Evolutionary conservation across 768 basidiomycete species (phyloP).

Genomic region (Phaffia australis): DNA sequence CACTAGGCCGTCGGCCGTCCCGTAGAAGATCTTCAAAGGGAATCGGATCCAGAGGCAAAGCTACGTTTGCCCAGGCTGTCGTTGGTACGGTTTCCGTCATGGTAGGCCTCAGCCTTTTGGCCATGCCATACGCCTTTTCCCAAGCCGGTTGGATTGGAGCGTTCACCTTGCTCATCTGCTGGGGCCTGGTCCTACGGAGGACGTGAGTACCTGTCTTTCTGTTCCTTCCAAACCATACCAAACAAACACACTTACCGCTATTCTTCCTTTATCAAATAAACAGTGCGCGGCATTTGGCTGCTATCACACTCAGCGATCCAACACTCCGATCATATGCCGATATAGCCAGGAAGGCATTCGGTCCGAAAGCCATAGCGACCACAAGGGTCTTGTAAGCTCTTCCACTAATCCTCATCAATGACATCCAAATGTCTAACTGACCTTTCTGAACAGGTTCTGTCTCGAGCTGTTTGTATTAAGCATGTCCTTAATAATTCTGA

Average conservation of each 20-base stretch:
- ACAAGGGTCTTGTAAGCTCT: slow-evolving; percentile 34
- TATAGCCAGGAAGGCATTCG: slow-evolving; percentile 80
- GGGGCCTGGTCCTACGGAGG: slow-evolving; percentile 73
- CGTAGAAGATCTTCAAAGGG: too few species aligned
- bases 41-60: too few species aligned
- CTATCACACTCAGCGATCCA: slow-evolving; percentile 60
- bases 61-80: too few species aligned
- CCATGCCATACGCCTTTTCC: slow-evolving; percentile 80
- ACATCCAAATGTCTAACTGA: neutral
- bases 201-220: slow-evolving; percentile 49
- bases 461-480: slow-evolving; percentile 69
- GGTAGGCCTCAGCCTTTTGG: slow-evolving; percentile 77
- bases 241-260: neutral
- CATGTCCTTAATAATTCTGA: too few species aligned
- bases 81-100: slow-evolving; percentile 59
- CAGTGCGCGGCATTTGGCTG: slow-evolving; percentile 78
- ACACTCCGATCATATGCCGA: slow-evolving; percentile 73
- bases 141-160: slow-evolving; percentile 83
- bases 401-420: neutral
- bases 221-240: neutral
- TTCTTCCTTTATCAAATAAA: neutral
- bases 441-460: slow-evolving; percentile 51
- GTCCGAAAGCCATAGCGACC: slow-evolving; percentile 50
- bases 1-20: too few species aligned
- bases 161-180: slow-evolving; percentile 59